These are phyloP conservation scores for Apiospora aurea DNA, from an alignment of 2,329 filamentous ascomycete genomes.

Conservation along the genomic window DNA sequence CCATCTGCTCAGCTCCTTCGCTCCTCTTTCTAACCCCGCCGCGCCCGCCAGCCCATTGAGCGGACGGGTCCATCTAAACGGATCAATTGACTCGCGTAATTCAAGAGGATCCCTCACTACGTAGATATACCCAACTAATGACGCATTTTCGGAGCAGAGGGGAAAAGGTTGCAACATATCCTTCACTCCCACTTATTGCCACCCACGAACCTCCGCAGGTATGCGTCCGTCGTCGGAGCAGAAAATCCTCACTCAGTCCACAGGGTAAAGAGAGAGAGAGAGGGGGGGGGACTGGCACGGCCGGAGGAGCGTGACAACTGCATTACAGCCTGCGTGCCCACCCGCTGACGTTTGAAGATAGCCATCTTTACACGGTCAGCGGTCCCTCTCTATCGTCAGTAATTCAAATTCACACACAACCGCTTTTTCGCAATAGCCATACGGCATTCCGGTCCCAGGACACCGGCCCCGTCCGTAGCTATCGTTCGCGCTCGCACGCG, in stretches of 20 bases:
- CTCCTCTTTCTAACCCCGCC: background rate
- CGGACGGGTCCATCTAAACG: background rate
- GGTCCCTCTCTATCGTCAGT: background rate
- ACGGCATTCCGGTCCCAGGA: background rate
- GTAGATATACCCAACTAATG: background rate
- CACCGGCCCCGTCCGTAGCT: background rate
- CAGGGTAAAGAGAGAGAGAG: background rate
- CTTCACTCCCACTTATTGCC: background rate
- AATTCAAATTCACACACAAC: background rate
- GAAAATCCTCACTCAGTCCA: background rate
- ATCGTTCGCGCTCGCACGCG: background rate
- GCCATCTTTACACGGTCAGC: background rate
- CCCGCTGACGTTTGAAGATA: background rate
- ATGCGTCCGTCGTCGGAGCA: constrained; percentile 5
- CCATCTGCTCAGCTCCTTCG: background rate
- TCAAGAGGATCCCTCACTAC: constrained; percentile 6
- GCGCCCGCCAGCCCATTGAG: too few relatives aligned
- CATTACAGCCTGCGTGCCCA: background rate
- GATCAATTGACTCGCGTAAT: constrained; percentile 10
- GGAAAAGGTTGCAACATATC: background rate
- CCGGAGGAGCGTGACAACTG: background rate
- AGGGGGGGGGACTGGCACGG: background rate
- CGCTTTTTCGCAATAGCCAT: background rate
- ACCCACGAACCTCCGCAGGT: background rate
- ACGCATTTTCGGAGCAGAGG: background rate